These are phyloP conservation scores for Cerioporus squamosus DNA, from an alignment of 1,284 basidiomycete genomes.

Conservation along the genomic window DNA sequence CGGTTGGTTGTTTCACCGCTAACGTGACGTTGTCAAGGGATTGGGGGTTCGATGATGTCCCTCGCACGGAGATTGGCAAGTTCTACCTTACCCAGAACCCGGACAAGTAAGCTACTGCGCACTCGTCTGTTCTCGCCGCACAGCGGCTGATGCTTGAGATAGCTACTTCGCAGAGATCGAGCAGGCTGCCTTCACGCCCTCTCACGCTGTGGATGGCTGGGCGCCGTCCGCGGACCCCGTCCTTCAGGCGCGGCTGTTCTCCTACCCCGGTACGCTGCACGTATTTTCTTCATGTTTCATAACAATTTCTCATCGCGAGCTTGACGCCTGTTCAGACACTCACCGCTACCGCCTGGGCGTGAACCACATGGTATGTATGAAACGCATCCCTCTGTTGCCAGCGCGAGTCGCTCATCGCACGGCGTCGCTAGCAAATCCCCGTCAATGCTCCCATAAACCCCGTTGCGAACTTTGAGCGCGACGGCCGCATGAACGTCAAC, in stretches of 20 bases:
- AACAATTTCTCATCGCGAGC: neutral
- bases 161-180: slow-evolving; percentile 85
- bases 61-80: slow-evolving; percentile 81
- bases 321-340: slow-evolving; percentile 27
- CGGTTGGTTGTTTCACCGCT: slow-evolving; percentile 16
- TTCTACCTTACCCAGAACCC: slow-evolving; percentile 87
- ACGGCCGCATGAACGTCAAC: slow-evolving; percentile 32
- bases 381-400: neutral
- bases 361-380: slow-evolving; percentile 37
- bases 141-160: neutral
- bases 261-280: slow-evolving; percentile 34
- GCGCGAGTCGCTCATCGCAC: neutral
- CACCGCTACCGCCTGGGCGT: slow-evolving; percentile 44
- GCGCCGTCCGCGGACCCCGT: slow-evolving; percentile 49
- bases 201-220: slow-evolving; percentile 62
- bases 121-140: neutral
- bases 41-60: slow-evolving; percentile 45
- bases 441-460: slow-evolving; percentile 33
- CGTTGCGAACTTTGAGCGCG: slow-evolving; percentile 48
- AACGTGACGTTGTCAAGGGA: slow-evolving; percentile 19
- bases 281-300: neutral
- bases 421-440: slow-evolving; percentile 32
- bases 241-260: slow-evolving; percentile 49
- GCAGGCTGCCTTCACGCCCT: slow-evolving; percentile 85
- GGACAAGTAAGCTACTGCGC: slow-evolving; percentile 48